Evolutionary conservation across 371 early-diverging fungal species (phyloP), one percentile per base, ranked within the genome.

Genomic region (Mortierella sp.): DNA sequence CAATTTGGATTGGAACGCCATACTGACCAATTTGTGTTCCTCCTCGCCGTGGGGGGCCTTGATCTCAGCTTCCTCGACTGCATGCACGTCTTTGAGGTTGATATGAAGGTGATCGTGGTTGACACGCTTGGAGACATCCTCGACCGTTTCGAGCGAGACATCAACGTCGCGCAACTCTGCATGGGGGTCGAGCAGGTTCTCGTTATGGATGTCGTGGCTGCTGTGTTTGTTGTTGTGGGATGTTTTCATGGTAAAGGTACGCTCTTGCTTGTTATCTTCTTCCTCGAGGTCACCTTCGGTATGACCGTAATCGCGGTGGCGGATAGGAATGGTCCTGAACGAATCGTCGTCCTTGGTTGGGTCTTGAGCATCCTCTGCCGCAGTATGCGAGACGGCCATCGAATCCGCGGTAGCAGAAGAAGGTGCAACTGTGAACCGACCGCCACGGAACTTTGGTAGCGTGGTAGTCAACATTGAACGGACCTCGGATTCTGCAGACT

Each of bases 331-430:
- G 21, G 63, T 81, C 8, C 81, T 71, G 71, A 70, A 80, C 2
- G 78, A 84, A 65, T 72, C 76, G 12, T 84, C 84, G 21, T 84
- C 84, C 81, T 81, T 83, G 32, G 27, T 79, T 0, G 74, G 74
- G 7, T 76, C 74, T 46, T 73, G 79, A 8, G 83, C 84, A 8
- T 71, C 72, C n/a, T 63, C 76, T 0, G 71, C 75, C 35, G 70
- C 72, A 4, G 35, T 51, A 35, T 76, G 79, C 2, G 74, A 38
- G 1, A 38, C 58, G n/a, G 58, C n/a, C 6, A 77, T 46, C 24
- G 81, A 56, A 21, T 75, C 76, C 18, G 73, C 16, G 6, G 44
- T 73, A 16, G 11, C 12, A 46, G 44, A 46, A 21, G 70, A 35
- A 27, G 60, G 32, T 5, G 29, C 60, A 3, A 71, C 68, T 2